A percentile compares a stretch with the other conserved stretches of the same genome.
These are phyloP conservation scores for Leccinum cinnamomeum DNA, from an alignment of 1,284 basidiomycete genomes.

Conservation along the genomic window DNA sequence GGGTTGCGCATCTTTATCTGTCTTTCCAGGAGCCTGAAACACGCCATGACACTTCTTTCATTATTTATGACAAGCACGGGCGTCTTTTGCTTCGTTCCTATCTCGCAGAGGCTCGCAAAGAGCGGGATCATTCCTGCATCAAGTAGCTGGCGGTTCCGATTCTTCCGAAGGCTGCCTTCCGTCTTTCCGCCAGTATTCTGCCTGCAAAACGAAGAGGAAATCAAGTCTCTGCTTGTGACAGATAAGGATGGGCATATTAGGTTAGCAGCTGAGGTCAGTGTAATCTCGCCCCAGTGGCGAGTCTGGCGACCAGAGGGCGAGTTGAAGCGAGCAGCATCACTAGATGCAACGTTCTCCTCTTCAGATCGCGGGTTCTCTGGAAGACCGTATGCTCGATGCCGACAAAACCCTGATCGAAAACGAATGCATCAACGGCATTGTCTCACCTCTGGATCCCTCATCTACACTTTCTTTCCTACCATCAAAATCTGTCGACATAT, in stretches of 20 bases:
- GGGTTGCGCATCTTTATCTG: neutral
- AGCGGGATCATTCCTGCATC: constrained; percentile 24
- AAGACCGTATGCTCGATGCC: neutral
- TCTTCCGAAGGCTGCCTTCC: neutral
- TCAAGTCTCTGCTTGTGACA: neutral
- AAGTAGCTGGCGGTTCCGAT: constrained; percentile 6
- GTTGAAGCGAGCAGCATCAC: neutral
- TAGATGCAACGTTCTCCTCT: neutral
- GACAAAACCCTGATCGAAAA: neutral
- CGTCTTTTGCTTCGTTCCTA: constrained; percentile 30
- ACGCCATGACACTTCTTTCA: constrained; percentile 25
- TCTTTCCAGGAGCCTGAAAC: neutral
- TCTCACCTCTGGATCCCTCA: neutral
- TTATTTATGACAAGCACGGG: constrained; percentile 27
- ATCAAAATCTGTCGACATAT: neutral
- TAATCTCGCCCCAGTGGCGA: too few relatives aligned
- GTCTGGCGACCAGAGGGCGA: neutral
- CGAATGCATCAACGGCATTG: neutral
- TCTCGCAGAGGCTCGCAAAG: constrained; percentile 28
- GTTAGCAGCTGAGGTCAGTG: constrained; percentile 11
- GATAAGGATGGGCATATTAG: neutral
- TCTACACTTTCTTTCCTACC: neutral
- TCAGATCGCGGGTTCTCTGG: neutral
- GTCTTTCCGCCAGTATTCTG: constrained; percentile 1
- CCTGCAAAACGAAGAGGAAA: neutral